Conservation (phyloP, 768 basidiomycete species). For the Termitomyces sp. region DNA sequence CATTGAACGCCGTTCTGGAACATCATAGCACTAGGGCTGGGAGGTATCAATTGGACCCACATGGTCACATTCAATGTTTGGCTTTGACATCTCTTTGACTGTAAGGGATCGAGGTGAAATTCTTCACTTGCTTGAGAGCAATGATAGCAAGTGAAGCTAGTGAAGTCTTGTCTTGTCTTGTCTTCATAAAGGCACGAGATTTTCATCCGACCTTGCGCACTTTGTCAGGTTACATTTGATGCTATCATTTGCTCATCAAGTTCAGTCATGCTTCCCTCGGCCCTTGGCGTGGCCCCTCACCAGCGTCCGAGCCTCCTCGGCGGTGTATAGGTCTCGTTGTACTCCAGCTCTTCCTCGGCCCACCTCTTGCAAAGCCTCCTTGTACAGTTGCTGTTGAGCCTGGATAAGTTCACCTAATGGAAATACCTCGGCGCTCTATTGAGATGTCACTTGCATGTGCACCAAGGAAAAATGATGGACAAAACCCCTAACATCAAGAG, state of each 20-base stretch:
- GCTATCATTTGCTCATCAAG: not conserved
- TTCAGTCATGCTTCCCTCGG: constrained; percentile 2
- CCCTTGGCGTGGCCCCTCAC: not conserved
- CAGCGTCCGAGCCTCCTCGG: constrained; percentile 1
- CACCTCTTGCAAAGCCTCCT: not conserved
- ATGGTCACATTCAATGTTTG: not conserved
- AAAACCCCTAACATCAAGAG: not conserved
- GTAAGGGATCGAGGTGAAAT: not conserved
- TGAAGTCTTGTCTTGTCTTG: no score
- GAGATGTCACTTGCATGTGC: constrained; percentile 2
- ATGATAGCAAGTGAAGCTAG: not conserved
- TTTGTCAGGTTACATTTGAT: not conserved
- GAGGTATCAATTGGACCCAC: not conserved
- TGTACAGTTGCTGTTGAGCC: not conserved
- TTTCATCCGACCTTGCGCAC: not conserved
- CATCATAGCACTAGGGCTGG: not conserved
- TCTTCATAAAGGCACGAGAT: not conserved
- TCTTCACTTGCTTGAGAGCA: not conserved
- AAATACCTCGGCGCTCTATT: constrained; percentile 5
- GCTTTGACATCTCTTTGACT: not conserved
- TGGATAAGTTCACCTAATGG: not conserved
- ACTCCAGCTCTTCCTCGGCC: not conserved
- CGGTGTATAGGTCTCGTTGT: not conserved
- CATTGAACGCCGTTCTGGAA: not conserved
- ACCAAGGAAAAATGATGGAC: not conserved